phyloP scores from a whole-genome alignment of 1,284 basidiomycete genomes.

The Sphagnurus paluster region DNA sequence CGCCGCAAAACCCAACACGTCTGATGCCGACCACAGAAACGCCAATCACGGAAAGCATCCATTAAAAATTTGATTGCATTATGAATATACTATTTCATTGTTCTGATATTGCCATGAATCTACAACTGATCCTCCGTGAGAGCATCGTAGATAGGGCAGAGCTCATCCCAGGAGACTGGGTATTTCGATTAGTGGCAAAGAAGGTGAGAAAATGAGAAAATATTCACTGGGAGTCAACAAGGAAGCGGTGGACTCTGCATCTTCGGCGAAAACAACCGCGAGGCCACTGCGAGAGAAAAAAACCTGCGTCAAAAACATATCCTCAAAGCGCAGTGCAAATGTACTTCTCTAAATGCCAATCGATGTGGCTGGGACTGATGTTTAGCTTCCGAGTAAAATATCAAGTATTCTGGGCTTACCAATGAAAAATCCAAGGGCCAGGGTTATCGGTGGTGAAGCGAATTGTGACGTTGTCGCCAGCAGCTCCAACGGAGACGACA shows the following conservation, averaged over 20 bases:
- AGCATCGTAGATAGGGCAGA: slow-evolving; percentile 26
- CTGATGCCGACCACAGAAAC: no score
- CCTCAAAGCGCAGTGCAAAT: background rate
- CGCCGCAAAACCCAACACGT: no score
- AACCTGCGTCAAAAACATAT: background rate
- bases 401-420: slow-evolving; percentile 22
- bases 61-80: no score
- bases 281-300: slow-evolving; percentile 29
- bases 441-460: slow-evolving; percentile 35
- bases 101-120: no score
- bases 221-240: slow-evolving; percentile 5
- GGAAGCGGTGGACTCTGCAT: slow-evolving; percentile 18
- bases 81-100: no score
- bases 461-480: slow-evolving; percentile 27
- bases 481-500: slow-evolving; percentile 26
- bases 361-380: slow-evolving; percentile 24
- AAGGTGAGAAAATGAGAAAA: background rate
- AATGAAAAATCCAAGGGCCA: slow-evolving; percentile 47
- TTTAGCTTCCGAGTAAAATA: slow-evolving; percentile 2
- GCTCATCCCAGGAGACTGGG: slow-evolving; percentile 23
- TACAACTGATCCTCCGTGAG: slow-evolving; percentile 1
- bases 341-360: slow-evolving; percentile 30
- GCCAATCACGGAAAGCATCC: no score
- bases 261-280: slow-evolving; percentile 42
- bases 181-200: no score